Evolutionary conservation across 1,139 yeast species (phyloP), one percentile per base, ranked within the genome.

Genomic region (Citeromyces siamensis): DNA sequence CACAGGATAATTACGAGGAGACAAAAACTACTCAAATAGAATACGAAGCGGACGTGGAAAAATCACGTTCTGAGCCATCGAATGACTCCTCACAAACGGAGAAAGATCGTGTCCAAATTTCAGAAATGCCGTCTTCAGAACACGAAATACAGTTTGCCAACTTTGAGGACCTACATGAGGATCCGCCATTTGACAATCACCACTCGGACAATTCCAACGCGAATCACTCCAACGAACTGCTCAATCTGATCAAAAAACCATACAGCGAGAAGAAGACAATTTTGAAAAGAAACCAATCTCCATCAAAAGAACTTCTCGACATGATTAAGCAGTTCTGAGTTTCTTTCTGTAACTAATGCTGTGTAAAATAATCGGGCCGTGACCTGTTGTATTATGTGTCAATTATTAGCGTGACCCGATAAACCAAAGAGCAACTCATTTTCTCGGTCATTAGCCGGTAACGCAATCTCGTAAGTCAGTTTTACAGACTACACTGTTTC

Each of bases 151-250:
- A 26, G 9, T 26, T 26, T 26, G 17, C 12, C 6, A 12, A 26
- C 8, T 26, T 26, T 26, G 31, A 26, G 16, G 31, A 26, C 17
- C 9, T 26, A 26, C 31, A 26, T 26, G 31, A 26, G 31, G 31
- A 26, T 13, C 17, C 17, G 31, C 6, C 6, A 6, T 10, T 13
- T 17, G 12, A 26, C 16, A 7, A 26, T 6, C 17, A 26, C 8
- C 31, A 26, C 9, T n/a, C 16, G 31, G 31, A 26, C 31, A 23
- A 5, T 23, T 14, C 28, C 28, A 5, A 14, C n/a, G 13, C 10
- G 28, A 5, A 8, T 23, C 28, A 12, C 28, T 5, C 10, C 6
- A 23, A 8, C 8, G 28, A 23, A 5, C 13, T 23, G 13, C 8
- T 23, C 14, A 23, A 23, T 23, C 10, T 23, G 8, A 23, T 23